Evolutionary conservation across 176 grass and related monocot genomes (phyloP).

Genomic region (Carex pumila): DNA sequence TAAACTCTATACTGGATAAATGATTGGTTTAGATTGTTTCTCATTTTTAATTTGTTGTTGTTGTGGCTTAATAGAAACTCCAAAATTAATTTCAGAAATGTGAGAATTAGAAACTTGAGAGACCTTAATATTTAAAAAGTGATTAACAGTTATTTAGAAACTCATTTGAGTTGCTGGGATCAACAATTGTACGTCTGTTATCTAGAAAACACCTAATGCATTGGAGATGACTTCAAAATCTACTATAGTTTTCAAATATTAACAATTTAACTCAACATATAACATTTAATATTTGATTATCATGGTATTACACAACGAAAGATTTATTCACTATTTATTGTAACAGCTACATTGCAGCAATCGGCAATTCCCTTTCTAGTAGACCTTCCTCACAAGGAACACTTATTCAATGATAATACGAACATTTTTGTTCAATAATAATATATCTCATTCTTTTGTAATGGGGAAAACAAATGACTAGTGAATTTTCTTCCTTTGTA

Average conservation of each 20-base stretch:
- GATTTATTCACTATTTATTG: not conserved
- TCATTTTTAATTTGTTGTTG: too few relatives aligned
- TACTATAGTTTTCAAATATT: not conserved
- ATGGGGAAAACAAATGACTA: not conserved
- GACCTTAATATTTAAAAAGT: too few relatives aligned
- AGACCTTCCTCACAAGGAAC: not conserved
- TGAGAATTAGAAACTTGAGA: too few relatives aligned
- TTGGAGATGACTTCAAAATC: not conserved
- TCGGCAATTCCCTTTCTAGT: not conserved
- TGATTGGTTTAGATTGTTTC: too few relatives aligned
- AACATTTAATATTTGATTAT: not conserved
- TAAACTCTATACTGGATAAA: too few relatives aligned
- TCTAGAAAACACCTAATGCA: not conserved
- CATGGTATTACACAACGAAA: not conserved
- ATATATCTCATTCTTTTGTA: not conserved
- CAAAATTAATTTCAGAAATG: too few relatives aligned
- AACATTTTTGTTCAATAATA: not conserved
- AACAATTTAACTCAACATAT: not conserved
- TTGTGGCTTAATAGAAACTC: too few relatives aligned
- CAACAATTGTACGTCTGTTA: not conserved
- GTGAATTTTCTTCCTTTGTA: conserved; percentile 22
- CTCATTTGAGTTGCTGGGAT: too few relatives aligned
- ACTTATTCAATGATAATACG: not conserved
- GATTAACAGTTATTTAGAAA: too few relatives aligned
- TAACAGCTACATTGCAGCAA: not conserved